Evolutionary conservation across 495 filamentous ascomycete genomes (phyloP).

Genomic region (Xylaria castorea): DNA sequence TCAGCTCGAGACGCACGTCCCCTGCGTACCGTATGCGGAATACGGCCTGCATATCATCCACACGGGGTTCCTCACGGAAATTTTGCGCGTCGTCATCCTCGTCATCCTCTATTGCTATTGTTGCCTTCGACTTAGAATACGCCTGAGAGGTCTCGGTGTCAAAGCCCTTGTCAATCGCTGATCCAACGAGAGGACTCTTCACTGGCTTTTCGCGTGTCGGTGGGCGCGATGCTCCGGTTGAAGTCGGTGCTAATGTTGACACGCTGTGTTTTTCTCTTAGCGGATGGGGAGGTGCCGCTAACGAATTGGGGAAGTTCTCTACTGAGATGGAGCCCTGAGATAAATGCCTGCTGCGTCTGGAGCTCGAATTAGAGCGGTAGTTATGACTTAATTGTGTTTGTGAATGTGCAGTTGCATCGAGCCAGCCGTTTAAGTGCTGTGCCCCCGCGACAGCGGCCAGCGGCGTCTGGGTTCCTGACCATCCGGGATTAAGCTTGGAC

Average conservation of each 20-base stretch:
- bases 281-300: slow-evolving; percentile 31
- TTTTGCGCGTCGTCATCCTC: slow-evolving; percentile 42
- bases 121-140: slow-evolving; percentile 12
- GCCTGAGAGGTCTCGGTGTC: slow-evolving; percentile 24
- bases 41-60: slow-evolving; percentile 85
- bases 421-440: slow-evolving; percentile 52
- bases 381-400: not conserved
- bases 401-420: slow-evolving; percentile 34
- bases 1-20: slow-evolving; percentile 82
- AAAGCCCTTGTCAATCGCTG: slow-evolving; percentile 26
- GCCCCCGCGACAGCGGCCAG: slow-evolving; percentile 83
- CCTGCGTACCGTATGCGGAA: slow-evolving; percentile 88
- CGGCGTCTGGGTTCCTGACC: slow-evolving; percentile 87
- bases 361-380: slow-evolving; percentile 6
- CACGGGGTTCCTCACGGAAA: slow-evolving; percentile 53
- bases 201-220: slow-evolving; percentile 50
- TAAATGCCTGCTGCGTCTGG: slow-evolving; percentile 48
- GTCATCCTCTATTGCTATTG: slow-evolving; percentile 27
- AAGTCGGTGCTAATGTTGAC: slow-evolving; percentile 57
- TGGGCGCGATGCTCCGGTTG: slow-evolving; percentile 53
- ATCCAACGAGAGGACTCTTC: slow-evolving; percentile 28
- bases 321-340: slow-evolving; percentile 55
- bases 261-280: slow-evolving; percentile 60
- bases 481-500: slow-evolving; percentile 75
- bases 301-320: slow-evolving; percentile 43